Percentiles rank a stretch among this genome's conserved stretches.
Conservation (phyloP, 2,329 filamentous ascomycete genomes). For the Colletotrichum lentis region DNA sequence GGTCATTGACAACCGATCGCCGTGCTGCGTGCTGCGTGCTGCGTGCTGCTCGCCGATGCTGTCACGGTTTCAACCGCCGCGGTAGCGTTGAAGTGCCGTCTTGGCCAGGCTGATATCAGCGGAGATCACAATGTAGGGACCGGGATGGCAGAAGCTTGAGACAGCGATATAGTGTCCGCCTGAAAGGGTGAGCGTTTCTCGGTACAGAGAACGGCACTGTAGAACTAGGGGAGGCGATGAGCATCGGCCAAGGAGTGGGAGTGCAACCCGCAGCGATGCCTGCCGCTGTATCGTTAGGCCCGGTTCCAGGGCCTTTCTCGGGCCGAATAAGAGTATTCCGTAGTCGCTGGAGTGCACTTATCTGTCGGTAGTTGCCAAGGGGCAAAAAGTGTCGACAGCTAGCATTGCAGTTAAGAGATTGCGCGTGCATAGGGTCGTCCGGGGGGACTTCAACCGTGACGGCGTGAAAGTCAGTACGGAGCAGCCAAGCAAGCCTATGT, state of each 20-base stretch:
- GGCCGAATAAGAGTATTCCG: conserved; percentile 9
- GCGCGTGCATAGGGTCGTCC: conserved; percentile 12
- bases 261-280: conserved; percentile 10
- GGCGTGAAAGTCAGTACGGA: background rate
- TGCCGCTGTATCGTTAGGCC: background rate
- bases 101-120: conserved; percentile 1
- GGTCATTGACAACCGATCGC: background rate
- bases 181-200: conserved; percentile 19
- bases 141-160: conserved; percentile 34
- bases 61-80: background rate
- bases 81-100: conserved; percentile 12
- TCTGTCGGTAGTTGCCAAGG: conserved; percentile 17
- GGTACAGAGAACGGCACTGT: conserved; percentile 1
- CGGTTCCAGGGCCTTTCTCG: background rate
- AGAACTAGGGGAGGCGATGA: conserved; percentile 5
- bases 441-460: background rate
- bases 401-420: conserved; percentile 22
- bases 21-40: background rate
- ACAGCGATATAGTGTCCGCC: conserved; percentile 17
- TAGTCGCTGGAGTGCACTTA: background rate
- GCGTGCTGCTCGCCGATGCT: background rate
- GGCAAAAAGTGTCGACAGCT: conserved; percentile 31
- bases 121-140: background rate
- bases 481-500: conserved; percentile 25
- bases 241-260: conserved; percentile 6